Percentiles rank a stretch among this genome's conserved stretches.
phyloP scores from a whole-genome alignment of 257 asterid species.

The Mitragyna speciosa region DNA sequence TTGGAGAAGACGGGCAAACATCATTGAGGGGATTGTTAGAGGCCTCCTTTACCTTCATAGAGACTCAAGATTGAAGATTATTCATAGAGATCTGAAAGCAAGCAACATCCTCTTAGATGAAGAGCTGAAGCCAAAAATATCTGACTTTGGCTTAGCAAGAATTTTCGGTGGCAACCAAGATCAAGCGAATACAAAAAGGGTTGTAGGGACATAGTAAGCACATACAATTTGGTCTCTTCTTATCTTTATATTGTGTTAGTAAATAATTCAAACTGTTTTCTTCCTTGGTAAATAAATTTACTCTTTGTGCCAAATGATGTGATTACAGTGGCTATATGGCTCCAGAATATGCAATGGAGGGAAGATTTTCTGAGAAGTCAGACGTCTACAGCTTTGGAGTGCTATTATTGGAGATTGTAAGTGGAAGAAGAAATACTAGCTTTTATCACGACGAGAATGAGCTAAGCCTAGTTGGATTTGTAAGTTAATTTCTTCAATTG shows the following conservation, averaged over 20 bases:
- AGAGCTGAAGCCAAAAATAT: conserved; percentile 49
- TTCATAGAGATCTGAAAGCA: conserved; percentile 17
- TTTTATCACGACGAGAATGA: conserved; percentile 31
- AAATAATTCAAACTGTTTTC: background rate
- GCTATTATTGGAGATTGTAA: conserved; percentile 10
- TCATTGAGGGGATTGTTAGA: conserved; percentile 59
- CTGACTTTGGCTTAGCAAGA: conserved; percentile 70
- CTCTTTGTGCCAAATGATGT: conserved; percentile 5
- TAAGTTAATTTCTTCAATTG: conserved; percentile 25
- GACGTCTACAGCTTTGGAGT: conserved; percentile 20
- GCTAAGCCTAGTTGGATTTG: conserved; percentile 54
- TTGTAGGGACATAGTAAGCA: conserved; percentile 73
- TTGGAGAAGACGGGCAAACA: conserved; percentile 46
- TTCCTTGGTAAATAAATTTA: background rate
- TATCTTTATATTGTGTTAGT: background rate
- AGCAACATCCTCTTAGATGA: conserved; percentile 19
- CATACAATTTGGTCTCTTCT: background rate
- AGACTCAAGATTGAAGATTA: conserved; percentile 50
- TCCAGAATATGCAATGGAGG: conserved; percentile 17
- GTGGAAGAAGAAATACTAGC: conserved; percentile 29
- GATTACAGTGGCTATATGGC: conserved; percentile 17
- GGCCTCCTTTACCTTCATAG: conserved; percentile 72
- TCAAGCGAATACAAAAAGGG: conserved; percentile 55
- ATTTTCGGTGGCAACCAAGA: conserved; percentile 51
- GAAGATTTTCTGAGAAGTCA: conserved; percentile 18